These are phyloP conservation scores for Blastomyces percursus DNA, from an alignment of 2,329 filamentous ascomycete genomes.

Conservation along the genomic window DNA sequence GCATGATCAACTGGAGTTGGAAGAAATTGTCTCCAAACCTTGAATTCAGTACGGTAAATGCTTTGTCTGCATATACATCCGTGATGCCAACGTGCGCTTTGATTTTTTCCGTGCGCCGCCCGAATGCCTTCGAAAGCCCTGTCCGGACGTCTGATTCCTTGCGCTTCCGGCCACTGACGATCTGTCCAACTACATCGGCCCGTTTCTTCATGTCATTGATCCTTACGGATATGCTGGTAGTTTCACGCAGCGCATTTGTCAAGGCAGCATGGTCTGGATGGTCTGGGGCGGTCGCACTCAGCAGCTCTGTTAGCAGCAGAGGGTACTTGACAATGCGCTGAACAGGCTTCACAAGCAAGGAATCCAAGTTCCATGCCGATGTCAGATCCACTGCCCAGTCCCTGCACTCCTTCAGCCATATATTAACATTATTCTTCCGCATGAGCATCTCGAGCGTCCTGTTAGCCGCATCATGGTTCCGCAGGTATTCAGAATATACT, in stretches of 20 bases:
- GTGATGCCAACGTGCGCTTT: slow-evolving; percentile 57
- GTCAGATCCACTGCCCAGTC: slow-evolving; percentile 87
- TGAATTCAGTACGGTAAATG: slow-evolving; percentile 70
- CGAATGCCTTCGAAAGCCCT: slow-evolving; percentile 81
- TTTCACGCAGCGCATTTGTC: slow-evolving; percentile 60
- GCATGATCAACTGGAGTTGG: slow-evolving; percentile 78
- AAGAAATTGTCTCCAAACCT: slow-evolving; percentile 88
- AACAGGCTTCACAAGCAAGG: slow-evolving; percentile 92
- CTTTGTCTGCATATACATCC: slow-evolving; percentile 63
- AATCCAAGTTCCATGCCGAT: slow-evolving; percentile 87
- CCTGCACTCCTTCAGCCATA: slow-evolving; percentile 91
- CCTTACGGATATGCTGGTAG: slow-evolving; percentile 48
- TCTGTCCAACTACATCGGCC: slow-evolving; percentile 81
- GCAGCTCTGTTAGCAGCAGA: slow-evolving; percentile 66
- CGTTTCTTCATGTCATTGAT: slow-evolving; percentile 97
- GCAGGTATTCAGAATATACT: slow-evolving; percentile 54
- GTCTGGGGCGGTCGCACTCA: slow-evolving; percentile 65
- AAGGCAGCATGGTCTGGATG: slow-evolving; percentile 72
- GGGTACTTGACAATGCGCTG: slow-evolving; percentile 92
- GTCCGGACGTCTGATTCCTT: slow-evolving; percentile 80
- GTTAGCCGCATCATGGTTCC: slow-evolving; percentile 55
- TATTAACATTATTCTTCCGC: slow-evolving; percentile 48
- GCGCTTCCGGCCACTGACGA: slow-evolving; percentile 65
- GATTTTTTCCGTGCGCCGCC: slow-evolving; percentile 76
- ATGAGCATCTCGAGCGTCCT: slow-evolving; percentile 45